These are phyloP conservation scores for Urtica urens DNA, from an alignment of 306 rosid genomes.

Conservation along the genomic window DNA sequence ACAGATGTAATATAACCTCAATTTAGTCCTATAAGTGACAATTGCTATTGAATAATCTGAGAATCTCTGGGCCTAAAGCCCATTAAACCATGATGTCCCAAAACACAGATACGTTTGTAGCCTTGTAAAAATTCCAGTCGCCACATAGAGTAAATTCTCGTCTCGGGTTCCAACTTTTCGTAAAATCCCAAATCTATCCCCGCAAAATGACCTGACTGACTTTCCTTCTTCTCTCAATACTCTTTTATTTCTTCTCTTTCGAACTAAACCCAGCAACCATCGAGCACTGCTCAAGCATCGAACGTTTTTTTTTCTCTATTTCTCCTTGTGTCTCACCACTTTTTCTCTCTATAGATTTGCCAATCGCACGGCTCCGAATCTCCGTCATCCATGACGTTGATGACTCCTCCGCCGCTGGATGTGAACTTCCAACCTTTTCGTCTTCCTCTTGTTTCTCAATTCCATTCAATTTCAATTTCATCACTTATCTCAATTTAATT, in stretches of 20 bases:
- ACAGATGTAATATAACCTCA: too few species aligned
- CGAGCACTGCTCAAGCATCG: slow-evolving; percentile 6
- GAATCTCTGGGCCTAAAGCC: too few species aligned
- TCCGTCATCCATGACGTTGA: slow-evolving; percentile 29
- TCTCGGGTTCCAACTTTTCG: not conserved
- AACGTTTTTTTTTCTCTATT: slow-evolving; percentile 4
- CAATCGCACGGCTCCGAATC: slow-evolving; percentile 21
- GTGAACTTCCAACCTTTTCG: slow-evolving; percentile 20
- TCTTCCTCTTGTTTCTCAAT: slow-evolving; percentile 1
- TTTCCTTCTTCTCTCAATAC: not conserved
- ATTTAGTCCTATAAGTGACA: too few species aligned
- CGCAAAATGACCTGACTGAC: too few species aligned
- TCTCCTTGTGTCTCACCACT: not conserved
- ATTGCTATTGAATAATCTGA: too few species aligned
- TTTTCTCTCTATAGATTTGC: slow-evolving; percentile 9
- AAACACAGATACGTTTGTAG: too few species aligned
- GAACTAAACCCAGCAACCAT: not conserved
- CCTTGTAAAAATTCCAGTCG: too few species aligned
- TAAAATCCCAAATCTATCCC: not conserved
- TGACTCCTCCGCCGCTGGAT: slow-evolving; percentile 41
- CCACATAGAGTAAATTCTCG: not conserved
- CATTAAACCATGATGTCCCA: too few species aligned
- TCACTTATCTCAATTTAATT: slow-evolving; percentile 3
- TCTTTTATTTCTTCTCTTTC: slow-evolving; percentile 2
- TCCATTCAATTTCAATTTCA: slow-evolving; percentile 3